Conservation (phyloP, 1,139 yeast species). For the Sugiyamaella castrensis region DNA sequence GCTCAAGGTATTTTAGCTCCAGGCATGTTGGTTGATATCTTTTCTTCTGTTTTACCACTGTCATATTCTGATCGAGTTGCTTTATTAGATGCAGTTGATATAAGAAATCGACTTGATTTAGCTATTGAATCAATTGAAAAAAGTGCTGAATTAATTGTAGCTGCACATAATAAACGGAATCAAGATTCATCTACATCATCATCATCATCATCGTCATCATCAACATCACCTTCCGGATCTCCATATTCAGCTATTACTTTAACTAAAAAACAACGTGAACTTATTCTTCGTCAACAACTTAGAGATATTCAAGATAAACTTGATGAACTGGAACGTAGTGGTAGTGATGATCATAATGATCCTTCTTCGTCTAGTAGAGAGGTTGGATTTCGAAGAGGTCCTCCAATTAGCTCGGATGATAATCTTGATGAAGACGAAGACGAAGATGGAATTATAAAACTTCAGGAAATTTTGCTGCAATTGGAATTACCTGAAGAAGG, state of each 20-base stretch:
- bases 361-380: neutral
- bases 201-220: slow-evolving; percentile 2
- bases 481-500: slow-evolving; percentile 38
- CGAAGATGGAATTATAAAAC: slow-evolving; percentile 35
- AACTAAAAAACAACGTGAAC: slow-evolving; percentile 31
- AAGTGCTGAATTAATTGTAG: slow-evolving; percentile 22
- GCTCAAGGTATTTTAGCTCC: slow-evolving; percentile 31
- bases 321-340: slow-evolving; percentile 21
- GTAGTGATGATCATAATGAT: neutral
- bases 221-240: no score
- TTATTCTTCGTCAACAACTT: slow-evolving; percentile 30
- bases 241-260: slow-evolving; percentile 8
- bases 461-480: slow-evolving; percentile 30
- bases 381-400: slow-evolving; percentile 7
- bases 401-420: slow-evolving; percentile 33
- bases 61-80: slow-evolving; percentile 32
- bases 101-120: slow-evolving; percentile 28
- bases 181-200: slow-evolving; percentile 23
- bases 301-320: slow-evolving; percentile 31
- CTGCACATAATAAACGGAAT: slow-evolving; percentile 23
- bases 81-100: slow-evolving; percentile 32
- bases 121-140: slow-evolving; percentile 28
- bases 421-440: slow-evolving; percentile 28
- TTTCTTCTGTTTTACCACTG: slow-evolving; percentile 39
- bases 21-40: slow-evolving; percentile 36